Evolutionary conservation across 163 green algal genomes (phyloP), one percentile per base, ranked within the genome.

Genomic region (Chlamydomonas reinhardtii): DNA sequence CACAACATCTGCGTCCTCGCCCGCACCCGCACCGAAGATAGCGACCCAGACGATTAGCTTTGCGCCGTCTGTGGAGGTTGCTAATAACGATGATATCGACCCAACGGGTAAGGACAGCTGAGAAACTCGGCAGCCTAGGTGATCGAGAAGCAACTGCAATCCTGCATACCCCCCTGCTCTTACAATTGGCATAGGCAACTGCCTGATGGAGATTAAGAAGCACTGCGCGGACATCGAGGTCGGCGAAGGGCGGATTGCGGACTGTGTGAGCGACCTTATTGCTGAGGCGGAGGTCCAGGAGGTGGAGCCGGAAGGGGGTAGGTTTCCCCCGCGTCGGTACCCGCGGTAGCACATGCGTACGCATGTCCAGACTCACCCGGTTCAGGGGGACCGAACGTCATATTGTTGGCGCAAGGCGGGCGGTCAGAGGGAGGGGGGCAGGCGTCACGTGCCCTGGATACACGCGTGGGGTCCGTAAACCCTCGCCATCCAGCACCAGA

Each of bases 211-310:
- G n/a, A 88, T 93, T 22, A 76, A 90, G 19, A 68, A 84, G 24
- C 74, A 83, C 24, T 93, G 90, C 72, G 59, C 84, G 5, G 90
- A 91, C 43, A n/a, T 92, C 29, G 73, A 89, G 9, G 70, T 81
- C 62, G 90, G 90, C n/a, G 90, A 94, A 66, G 90, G 90, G 4
- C 48, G n/a, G 25, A 32, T 93, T 43, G 91, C 90, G 24, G 84
- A 92, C 34, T 94, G 91, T 52, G 86, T 94, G 64, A 91, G 83
- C 31, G 89, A 93, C 43, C 34, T 86, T 2, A 91, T 94, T 11
- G 70, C 88, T 35, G 88, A 89, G 65, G 65, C 76, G 25, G 91
- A 95, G 76, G 48, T 83, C 1, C 73, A 74, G 3, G 84, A 89
- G 20, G 5, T 27, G 27, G 48, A 85, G 54, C 48, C 69, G 9